Evolutionary conservation across 768 basidiomycete genomes (phyloP).

Genomic region (Collybia nuda): DNA sequence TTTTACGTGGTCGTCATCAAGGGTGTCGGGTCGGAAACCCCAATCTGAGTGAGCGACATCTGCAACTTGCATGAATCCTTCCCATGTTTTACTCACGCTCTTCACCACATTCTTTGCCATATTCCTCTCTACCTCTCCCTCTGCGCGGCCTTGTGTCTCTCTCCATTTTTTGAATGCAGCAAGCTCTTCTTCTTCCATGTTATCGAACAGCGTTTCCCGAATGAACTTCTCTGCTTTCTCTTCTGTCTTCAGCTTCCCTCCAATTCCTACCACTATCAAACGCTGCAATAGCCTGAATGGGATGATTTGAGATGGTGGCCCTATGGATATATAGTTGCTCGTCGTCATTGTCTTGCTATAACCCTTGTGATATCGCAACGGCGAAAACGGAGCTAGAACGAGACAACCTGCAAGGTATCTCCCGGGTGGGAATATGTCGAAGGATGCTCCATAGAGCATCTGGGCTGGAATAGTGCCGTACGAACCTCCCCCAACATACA

Average conservation of each 20-base stretch:
- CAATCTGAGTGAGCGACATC: constrained; percentile 39
- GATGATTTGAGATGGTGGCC: constrained; percentile 28
- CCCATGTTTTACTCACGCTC: constrained; percentile 42
- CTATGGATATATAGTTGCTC: constrained; percentile 33
- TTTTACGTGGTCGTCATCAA: constrained; percentile 40
- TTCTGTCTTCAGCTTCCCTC: constrained; percentile 27
- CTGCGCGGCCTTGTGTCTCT: constrained; percentile 26
- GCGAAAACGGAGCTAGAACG: constrained; percentile 35
- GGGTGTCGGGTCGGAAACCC: constrained; percentile 31
- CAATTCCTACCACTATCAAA: constrained; percentile 23
- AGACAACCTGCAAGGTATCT: constrained; percentile 34
- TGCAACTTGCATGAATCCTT: constrained; percentile 34
- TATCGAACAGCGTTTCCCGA: constrained; percentile 25
- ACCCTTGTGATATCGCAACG: constrained; percentile 32
- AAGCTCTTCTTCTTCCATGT: constrained; percentile 27
- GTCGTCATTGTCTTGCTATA: constrained; percentile 34
- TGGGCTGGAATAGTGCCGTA: constrained; percentile 45
- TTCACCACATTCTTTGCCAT: constrained; percentile 33
- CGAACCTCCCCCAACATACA: constrained; percentile 43
- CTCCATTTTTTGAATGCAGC: constrained; percentile 36
- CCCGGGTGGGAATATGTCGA: constrained; percentile 41
- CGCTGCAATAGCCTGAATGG: constrained; percentile 27
- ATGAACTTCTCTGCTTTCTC: constrained; percentile 36
- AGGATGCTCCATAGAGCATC: constrained; percentile 45
- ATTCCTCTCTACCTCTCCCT: constrained; percentile 33